These are phyloP conservation scores for Juncus inflexus DNA, from an alignment of 176 grass and related monocot genomes.

Conservation along the genomic window DNA sequence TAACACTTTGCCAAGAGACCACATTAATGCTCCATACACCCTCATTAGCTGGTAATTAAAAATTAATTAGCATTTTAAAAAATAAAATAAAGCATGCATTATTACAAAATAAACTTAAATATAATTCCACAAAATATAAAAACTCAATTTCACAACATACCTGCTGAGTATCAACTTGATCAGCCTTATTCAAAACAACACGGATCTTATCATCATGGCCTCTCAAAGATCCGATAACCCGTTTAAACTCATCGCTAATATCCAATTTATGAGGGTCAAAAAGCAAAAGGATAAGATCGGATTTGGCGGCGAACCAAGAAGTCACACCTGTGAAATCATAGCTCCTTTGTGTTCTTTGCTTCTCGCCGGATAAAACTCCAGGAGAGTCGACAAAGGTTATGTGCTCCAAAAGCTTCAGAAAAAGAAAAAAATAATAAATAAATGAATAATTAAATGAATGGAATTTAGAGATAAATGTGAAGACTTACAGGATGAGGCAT, in stretches of 20 bases:
- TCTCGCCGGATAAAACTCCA: constrained; percentile 92
- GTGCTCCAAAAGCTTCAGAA: constrained; percentile 79
- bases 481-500: constrained; percentile 90
- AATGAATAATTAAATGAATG: background rate
- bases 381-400: constrained; percentile 96
- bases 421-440: background rate
- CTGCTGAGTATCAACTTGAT: constrained; percentile 94
- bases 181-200: constrained; percentile 91
- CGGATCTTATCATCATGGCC: constrained; percentile 95
- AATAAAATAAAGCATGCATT: background rate
- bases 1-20: constrained; percentile 97
- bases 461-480: background rate
- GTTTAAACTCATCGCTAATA: constrained; percentile 88
- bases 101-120: constrained; percentile 15
- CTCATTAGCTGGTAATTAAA: constrained; percentile 79
- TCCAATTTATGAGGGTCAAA: constrained; percentile 96
- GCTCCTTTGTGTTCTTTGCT: constrained; percentile 78
- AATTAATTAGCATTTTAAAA: constrained; percentile 1
- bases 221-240: constrained; percentile 73
- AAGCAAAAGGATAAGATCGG: constrained; percentile 88
- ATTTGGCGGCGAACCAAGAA: constrained; percentile 92
- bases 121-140: constrained; percentile 6
- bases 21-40: constrained; percentile 98
- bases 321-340: constrained; percentile 87
- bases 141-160: constrained; percentile 21